phyloP scores from a whole-genome alignment of 176 grass and related monocot genomes.

The Cenchrus fungigraminus region DNA sequence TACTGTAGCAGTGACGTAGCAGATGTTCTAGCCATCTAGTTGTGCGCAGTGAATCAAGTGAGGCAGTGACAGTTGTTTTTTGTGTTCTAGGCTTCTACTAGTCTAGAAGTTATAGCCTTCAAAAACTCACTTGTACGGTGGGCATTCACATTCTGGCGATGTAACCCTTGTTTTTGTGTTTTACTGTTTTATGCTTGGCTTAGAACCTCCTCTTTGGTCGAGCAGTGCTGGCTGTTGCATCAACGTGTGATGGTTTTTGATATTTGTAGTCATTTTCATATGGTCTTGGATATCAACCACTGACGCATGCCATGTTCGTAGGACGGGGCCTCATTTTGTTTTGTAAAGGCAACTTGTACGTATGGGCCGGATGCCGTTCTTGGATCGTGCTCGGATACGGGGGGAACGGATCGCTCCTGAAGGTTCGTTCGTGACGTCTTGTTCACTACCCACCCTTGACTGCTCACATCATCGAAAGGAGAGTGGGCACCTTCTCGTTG shows the following conservation, averaged over 20 bases:
- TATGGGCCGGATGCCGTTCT: constrained; percentile 12
- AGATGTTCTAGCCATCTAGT: neutral
- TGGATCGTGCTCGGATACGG: neutral
- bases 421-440: neutral
- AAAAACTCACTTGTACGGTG: neutral
- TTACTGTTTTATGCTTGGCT: neutral
- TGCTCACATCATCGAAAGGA: neutral
- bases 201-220: neutral
- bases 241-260: neutral
- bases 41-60: neutral
- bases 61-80: neutral
- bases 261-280: neutral
- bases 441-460: neutral
- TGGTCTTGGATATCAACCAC: neutral
- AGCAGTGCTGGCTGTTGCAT: neutral
- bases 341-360: constrained; percentile 18
- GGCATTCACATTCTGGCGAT: neutral
- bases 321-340: constrained; percentile 1
- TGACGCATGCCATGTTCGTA: constrained; percentile 32
- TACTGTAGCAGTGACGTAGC: constrained; percentile 12
- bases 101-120: too few relatives aligned
- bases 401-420: neutral
- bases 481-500: too few relatives aligned
- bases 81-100: too few relatives aligned
- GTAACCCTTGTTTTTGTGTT: constrained; percentile 26